Evolutionary conservation across 306 rosid genomes (phyloP).

Genomic region (Bauhinia variegata): DNA sequence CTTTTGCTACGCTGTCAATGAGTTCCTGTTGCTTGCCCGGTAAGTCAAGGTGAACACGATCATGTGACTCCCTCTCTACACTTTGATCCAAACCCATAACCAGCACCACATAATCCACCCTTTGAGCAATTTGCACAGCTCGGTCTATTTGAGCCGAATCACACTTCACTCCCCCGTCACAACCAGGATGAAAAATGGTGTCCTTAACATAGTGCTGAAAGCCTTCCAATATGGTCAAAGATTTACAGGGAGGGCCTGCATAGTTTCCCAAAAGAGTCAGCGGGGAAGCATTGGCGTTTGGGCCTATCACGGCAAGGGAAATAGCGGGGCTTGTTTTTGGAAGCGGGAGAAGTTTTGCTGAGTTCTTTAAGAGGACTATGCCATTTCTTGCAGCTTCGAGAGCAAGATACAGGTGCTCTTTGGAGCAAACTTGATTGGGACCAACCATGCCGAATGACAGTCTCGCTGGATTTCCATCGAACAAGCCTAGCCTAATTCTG

Average conservation of each 20-base stretch:
- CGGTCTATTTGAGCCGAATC: constrained; percentile 47
- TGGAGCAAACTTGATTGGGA: constrained; percentile 66
- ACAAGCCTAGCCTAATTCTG: constrained; percentile 83
- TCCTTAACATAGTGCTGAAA: constrained; percentile 56
- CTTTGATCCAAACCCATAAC: constrained; percentile 87
- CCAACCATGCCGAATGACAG: constrained; percentile 66
- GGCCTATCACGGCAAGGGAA: constrained; percentile 84
- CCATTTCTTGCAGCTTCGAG: constrained; percentile 90
- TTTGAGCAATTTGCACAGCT: constrained; percentile 61
- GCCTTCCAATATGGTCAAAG: constrained; percentile 59
- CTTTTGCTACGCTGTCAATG: constrained; percentile 63
- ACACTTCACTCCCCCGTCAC: constrained; percentile 60
- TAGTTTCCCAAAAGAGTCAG: constrained; percentile 76
- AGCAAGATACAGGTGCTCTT: constrained; percentile 65
- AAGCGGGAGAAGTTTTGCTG: constrained; percentile 66
- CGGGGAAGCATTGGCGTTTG: constrained; percentile 65
- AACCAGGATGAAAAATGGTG: constrained; percentile 63
- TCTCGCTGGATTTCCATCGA: constrained; percentile 70
- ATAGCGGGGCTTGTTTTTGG: constrained; percentile 48
- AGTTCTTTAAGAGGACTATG: constrained; percentile 87
- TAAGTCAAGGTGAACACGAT: constrained; percentile 63
- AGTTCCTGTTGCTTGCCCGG: constrained; percentile 81
- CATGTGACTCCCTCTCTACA: constrained; percentile 72
- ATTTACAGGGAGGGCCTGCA: constrained; percentile 80
- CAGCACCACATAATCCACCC: constrained; percentile 75